These are phyloP conservation scores for Ascocoryne sarcoides DNA, from an alignment of 2,329 filamentous ascomycete species.

Conservation along the genomic window DNA sequence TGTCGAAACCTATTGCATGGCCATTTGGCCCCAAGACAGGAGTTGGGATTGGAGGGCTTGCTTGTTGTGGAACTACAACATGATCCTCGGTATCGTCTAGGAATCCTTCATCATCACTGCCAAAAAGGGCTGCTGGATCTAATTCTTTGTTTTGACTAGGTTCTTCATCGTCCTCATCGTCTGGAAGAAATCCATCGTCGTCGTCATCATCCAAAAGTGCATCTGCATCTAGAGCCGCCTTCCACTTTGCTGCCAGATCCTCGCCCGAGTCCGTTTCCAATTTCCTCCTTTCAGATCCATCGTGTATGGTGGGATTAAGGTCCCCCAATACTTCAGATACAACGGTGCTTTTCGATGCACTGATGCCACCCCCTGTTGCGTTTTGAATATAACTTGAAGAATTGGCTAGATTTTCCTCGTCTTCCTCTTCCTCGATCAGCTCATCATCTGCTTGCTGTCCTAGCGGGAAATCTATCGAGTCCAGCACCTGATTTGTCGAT, in stretches of 20 bases:
- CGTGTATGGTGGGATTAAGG: constrained; percentile 18
- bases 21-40: constrained; percentile 26
- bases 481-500: constrained; percentile 59
- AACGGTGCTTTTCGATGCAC: constrained; percentile 21
- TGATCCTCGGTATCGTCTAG: constrained; percentile 47
- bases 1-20: constrained; percentile 20
- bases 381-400: constrained; percentile 14
- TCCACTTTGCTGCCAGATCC: constrained; percentile 69
- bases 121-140: constrained; percentile 59
- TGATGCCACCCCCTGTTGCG: constrained; percentile 20
- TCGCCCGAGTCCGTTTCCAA: constrained; percentile 34
- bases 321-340: constrained; percentile 20
- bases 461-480: constrained; percentile 35
- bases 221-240: constrained; percentile 70
- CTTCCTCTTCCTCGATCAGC: constrained; percentile 10
- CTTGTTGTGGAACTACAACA: constrained; percentile 14
- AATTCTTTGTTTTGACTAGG: constrained; percentile 37
- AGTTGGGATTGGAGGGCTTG: constrained; percentile 22
- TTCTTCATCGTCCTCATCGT: constrained; percentile 37
- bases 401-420: constrained; percentile 10
- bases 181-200: constrained; percentile 53
- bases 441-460: constrained; percentile 6
- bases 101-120: constrained; percentile 80
- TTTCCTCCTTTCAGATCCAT: constrained; percentile 25
- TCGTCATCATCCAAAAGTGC: constrained; percentile 47